Conservation (phyloP, 2,329 filamentous ascomycete species). For the Kalmusia sp. region DNA sequence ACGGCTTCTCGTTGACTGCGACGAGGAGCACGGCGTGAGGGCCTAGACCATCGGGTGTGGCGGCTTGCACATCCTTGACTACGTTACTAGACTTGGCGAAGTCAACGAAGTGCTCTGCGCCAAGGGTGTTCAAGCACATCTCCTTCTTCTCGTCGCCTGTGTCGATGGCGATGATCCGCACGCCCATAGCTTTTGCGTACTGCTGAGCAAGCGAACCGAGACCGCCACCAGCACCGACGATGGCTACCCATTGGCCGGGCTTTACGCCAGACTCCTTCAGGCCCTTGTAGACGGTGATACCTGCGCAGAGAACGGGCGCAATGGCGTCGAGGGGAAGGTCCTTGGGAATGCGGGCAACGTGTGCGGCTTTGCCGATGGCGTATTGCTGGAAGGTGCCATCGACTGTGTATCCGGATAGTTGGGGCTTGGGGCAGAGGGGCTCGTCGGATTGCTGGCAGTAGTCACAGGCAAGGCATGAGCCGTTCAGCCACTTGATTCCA, state of each 20-base stretch:
- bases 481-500: constrained; percentile 92
- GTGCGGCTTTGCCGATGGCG: constrained; percentile 82
- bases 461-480: constrained; percentile 80
- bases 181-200: constrained; percentile 90
- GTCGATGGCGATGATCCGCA: constrained; percentile 82
- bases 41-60: constrained; percentile 80
- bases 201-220: constrained; percentile 81
- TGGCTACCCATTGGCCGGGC: constrained; percentile 79
- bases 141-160: constrained; percentile 80
- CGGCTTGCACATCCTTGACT: constrained; percentile 82
- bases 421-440: constrained; percentile 77
- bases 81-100: constrained; percentile 79
- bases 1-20: constrained; percentile 87
- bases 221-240: constrained; percentile 86
- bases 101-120: constrained; percentile 78
- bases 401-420: constrained; percentile 89
- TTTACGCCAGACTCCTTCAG: constrained; percentile 80
- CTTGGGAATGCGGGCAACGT: constrained; percentile 83
- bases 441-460: constrained; percentile 86
- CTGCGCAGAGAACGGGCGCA: constrained; percentile 82
- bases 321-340: constrained; percentile 77
- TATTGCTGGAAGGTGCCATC: constrained; percentile 96
- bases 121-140: constrained; percentile 71
- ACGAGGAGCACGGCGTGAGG: constrained; percentile 88
- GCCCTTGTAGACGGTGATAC: constrained; percentile 91